Evolutionary conservation across 1,139 yeast genomes (phyloP).

Genomic region (Hansenula anomala): DNA sequence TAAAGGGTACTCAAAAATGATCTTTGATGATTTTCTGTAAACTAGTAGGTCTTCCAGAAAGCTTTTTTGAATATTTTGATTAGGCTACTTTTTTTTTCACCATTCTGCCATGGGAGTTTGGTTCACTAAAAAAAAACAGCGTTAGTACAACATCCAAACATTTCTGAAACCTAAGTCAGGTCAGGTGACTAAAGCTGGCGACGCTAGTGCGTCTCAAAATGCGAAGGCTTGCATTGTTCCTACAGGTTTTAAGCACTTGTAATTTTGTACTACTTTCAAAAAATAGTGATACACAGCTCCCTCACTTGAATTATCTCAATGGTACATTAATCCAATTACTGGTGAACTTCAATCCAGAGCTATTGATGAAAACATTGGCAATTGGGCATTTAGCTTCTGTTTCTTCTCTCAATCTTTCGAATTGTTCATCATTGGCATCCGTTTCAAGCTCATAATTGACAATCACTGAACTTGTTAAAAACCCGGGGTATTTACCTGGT

Average conservation of each 20-base stretch:
- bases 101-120: not conserved
- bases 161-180: not conserved
- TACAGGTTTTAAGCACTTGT: no score
- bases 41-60: no score
- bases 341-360: not conserved
- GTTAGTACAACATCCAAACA: not conserved
- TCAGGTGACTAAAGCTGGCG: no score
- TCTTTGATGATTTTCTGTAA: conserved; percentile 1
- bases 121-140: not conserved
- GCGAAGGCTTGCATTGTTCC: no score
- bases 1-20: conserved; percentile 53
- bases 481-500: not conserved
- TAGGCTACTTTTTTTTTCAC: not conserved
- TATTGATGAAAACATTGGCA: not conserved
- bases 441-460: not conserved
- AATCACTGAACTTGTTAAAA: not conserved
- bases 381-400: conserved; percentile 1
- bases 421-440: not conserved
- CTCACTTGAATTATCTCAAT: not conserved
- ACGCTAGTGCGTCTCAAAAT: no score
- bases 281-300: not conserved
- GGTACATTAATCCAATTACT: not conserved
- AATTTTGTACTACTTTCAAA: not conserved
- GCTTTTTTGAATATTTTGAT: no score
- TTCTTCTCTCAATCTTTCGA: conserved; percentile 1